A percentile compares a stretch with the other conserved stretches of the same genome.
Evolutionary conservation across 495 filamentous ascomycete genomes (phyloP).

Genomic region (Penicillium parvum): DNA sequence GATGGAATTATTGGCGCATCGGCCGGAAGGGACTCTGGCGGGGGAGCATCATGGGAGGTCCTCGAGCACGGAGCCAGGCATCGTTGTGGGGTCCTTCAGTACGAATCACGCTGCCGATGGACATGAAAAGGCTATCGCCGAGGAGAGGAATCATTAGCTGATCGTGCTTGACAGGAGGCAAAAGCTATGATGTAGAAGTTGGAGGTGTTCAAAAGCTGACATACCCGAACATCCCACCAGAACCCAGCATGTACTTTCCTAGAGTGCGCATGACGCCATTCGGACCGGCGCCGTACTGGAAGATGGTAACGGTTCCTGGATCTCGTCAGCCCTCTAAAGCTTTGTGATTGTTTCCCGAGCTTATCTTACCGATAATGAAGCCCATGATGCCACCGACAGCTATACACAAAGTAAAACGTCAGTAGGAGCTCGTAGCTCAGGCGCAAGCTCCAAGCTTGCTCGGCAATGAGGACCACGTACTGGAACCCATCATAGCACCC

Average conservation of each 20-base stretch:
- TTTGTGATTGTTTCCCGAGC: background rate
- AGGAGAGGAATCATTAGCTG: no score
- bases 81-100: slow-evolving; percentile 61
- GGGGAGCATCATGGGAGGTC: slow-evolving; percentile 47
- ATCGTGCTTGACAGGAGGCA: background rate
- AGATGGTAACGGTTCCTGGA: slow-evolving; percentile 84
- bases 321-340: slow-evolving; percentile 8
- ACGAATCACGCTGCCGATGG: slow-evolving; percentile 92
- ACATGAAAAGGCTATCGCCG: slow-evolving; percentile 90
- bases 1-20: slow-evolving; percentile 30
- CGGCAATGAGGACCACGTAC: slow-evolving; percentile 59
- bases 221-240: slow-evolving; percentile 94
- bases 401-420: slow-evolving; percentile 31
- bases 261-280: slow-evolving; percentile 91
- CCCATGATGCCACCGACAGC: slow-evolving; percentile 94
- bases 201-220: slow-evolving; percentile 9
- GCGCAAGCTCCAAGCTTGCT: background rate
- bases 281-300: slow-evolving; percentile 86
- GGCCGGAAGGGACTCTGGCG: slow-evolving; percentile 35
- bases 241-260: slow-evolving; percentile 97
- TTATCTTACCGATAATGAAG: slow-evolving; percentile 81
- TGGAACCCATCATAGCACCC: slow-evolving; percentile 95
- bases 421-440: slow-evolving; percentile 6
- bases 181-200: background rate
- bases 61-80: slow-evolving; percentile 44